Evolutionary conservation across 768 basidiomycete species (phyloP).

Genomic region (Russula olivacea): DNA sequence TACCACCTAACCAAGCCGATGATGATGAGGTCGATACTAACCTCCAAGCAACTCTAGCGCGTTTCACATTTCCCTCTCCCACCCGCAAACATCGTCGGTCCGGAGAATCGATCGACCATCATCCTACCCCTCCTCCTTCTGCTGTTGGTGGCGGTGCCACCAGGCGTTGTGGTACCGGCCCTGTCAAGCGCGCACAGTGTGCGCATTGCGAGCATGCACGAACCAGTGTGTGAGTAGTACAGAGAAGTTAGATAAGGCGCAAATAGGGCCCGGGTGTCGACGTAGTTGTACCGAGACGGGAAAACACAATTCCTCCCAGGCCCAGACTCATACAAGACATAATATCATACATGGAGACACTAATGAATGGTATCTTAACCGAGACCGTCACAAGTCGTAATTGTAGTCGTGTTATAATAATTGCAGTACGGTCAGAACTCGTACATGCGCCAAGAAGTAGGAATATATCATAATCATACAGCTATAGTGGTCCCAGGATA

Average conservation of each 20-base stretch:
- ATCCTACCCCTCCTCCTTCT: not conserved
- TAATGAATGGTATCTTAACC: not conserved
- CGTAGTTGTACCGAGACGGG: not conserved
- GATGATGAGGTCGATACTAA: not conserved
- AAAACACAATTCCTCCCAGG: not conserved
- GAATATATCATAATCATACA: not conserved
- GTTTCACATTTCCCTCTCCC: slow-evolving; percentile 11
- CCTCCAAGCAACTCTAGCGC: slow-evolving; percentile 7
- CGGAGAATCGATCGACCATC: not conserved
- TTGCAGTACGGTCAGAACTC: not conserved
- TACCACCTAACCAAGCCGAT: not conserved
- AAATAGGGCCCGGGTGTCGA: not conserved
- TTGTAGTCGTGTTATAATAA: not conserved
- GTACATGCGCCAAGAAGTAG: not conserved
- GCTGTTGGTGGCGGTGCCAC: not conserved
- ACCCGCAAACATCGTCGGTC: slow-evolving; percentile 11
- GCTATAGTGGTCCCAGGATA: not conserved
- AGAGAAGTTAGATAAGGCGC: too few relatives aligned
- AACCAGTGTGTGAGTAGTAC: not conserved
- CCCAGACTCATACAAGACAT: too few relatives aligned
- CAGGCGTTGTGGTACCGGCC: not conserved
- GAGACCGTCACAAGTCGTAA: not conserved
- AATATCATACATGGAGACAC: not conserved
- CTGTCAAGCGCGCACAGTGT: not conserved
- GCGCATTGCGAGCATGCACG: slow-evolving; percentile 9